Percentiles rank a stretch among this genome's conserved stretches.
phyloP scores from a whole-genome alignment of 148 eudicot species.

The Cornus florida region DNA sequence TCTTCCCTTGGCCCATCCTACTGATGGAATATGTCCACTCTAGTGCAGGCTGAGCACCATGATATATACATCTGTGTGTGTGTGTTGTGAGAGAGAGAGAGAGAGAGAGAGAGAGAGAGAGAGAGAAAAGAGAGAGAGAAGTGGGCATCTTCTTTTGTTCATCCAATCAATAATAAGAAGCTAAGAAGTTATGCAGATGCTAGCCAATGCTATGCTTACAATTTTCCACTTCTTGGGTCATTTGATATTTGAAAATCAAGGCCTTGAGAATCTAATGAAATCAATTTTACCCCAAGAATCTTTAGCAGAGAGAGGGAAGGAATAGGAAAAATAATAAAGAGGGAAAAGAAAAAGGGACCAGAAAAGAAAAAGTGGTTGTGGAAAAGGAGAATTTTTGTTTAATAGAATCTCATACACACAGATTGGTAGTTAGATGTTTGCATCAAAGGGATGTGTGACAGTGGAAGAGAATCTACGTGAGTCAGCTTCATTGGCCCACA shows the following conservation, averaged over 20 bases:
- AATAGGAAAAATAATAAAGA: background rate
- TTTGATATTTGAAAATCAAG: conserved; percentile 1
- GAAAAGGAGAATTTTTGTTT: background rate
- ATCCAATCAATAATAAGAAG: conserved; percentile 16
- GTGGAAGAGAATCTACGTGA: background rate
- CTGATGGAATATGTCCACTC: conserved; percentile 11
- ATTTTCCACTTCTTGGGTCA: conserved; percentile 1
- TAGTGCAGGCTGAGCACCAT: background rate
- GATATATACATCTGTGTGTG: no score
- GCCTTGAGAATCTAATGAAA: conserved; percentile 4
- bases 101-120: conserved; percentile 7
- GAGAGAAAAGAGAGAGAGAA: background rate
- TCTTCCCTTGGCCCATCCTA: background rate
- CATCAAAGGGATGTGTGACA: background rate
- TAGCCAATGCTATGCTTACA: conserved; percentile 1
- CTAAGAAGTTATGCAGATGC: conserved; percentile 13
- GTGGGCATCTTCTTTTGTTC: conserved; percentile 25
- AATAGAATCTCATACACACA: background rate
- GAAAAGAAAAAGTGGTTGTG: background rate
- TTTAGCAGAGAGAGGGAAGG: background rate
- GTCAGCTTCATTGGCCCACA: background rate
- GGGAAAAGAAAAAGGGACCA: background rate
- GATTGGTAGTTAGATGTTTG: background rate
- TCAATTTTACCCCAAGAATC: conserved; percentile 4
- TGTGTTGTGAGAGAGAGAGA: background rate